A percentile compares a stretch with the other conserved stretches of the same genome.
These are phyloP conservation scores for Sodiomyces alkalinus DNA, from an alignment of 2,329 filamentous ascomycete genomes.

Conservation along the genomic window DNA sequence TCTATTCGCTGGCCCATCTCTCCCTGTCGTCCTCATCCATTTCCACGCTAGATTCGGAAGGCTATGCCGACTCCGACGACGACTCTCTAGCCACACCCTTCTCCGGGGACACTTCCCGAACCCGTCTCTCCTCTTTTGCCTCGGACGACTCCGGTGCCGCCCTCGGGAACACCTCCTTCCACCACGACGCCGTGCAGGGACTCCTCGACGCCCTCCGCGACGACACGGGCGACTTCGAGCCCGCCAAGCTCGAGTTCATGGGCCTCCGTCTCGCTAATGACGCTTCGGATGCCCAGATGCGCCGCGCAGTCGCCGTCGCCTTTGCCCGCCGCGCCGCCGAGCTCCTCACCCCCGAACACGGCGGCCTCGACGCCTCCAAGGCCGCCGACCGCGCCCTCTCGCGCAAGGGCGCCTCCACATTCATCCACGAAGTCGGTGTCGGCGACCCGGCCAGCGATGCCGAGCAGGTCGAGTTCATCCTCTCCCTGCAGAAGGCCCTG, in stretches of 20 bases:
- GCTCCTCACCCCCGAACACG: constrained; percentile 37
- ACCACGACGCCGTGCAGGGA: constrained; percentile 72
- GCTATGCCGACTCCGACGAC: constrained; percentile 49
- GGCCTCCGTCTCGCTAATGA: constrained; percentile 83
- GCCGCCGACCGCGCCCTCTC: constrained; percentile 49
- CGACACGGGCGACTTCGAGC: constrained; percentile 64
- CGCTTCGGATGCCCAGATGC: constrained; percentile 77
- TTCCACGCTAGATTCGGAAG: constrained; percentile 47
- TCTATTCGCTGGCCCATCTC: constrained; percentile 36
- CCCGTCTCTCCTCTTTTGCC: constrained; percentile 55
- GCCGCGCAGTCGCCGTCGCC: constrained; percentile 69
- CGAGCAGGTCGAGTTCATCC: constrained; percentile 75
- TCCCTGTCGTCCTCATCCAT: constrained; percentile 39
- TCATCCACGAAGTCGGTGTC: constrained; percentile 44
- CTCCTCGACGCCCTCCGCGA: constrained; percentile 75
- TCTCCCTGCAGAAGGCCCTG: constrained; percentile 70
- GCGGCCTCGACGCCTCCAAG: constrained; percentile 42
- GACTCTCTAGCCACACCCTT: constrained; percentile 40
- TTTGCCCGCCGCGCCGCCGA: constrained; percentile 72
- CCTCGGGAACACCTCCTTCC: constrained; percentile 45
- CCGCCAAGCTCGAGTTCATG: constrained; percentile 76
- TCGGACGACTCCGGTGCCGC: constrained; percentile 55
- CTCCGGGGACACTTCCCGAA: constrained; percentile 46
- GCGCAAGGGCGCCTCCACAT: constrained; percentile 36
- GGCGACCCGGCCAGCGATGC: constrained; percentile 48